Base-by-base conservation (phyloP, 2,329 filamentous ascomycete species). In the Akanthomyces lecanii region DNA sequence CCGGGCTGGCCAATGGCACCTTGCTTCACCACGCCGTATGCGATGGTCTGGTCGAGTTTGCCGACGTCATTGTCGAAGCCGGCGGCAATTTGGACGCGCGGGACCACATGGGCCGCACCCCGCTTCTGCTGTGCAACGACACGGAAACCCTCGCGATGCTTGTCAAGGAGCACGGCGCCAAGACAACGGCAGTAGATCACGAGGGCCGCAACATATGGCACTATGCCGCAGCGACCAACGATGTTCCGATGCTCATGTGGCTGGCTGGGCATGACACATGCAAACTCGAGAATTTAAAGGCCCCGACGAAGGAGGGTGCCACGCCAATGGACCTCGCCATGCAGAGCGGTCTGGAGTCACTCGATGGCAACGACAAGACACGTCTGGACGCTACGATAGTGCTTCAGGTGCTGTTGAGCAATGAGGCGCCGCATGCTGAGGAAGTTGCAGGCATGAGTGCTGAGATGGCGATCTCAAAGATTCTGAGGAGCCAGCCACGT, bases 121-220 rank as follows among this genome's bases (percentile, higher is more conserved):
- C 77, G 0, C 57, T 78, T 4, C 72, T 78, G 71, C 62, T 74
- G 0, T 67, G 67, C 12, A 76, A 77, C 45, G 66, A 68, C 2
- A 58, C 66, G 0, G 33, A 57, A 1, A 67, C 70, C 5, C 64
- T 78, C 12, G 57, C 65, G 0, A 65, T 68, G 16, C 65, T 78
- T 2, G 66, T 75, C 16, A 33, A 64, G 11, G 54, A 69, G 12
- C 62, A 73, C 21, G 66, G 67, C 0, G 71, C 69, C 0, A 59
- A 66, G 7, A 76, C 75, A 1, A 70, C 68, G 5, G 70, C 71
- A 3, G 65, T 63, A 2, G 75, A 78, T 52, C 56, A 68, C 0
- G 62, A 68, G 2, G 73, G 73, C 0, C 71, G 72, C 33, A 78
- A 70, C 33, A 71, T 78, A 12, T 78, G 76, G 76, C 76, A 78